These are phyloP conservation scores for Nannochloropsis gaditana DNA, from an alignment of 108 stramenopile species.

Conservation along the genomic window DNA sequence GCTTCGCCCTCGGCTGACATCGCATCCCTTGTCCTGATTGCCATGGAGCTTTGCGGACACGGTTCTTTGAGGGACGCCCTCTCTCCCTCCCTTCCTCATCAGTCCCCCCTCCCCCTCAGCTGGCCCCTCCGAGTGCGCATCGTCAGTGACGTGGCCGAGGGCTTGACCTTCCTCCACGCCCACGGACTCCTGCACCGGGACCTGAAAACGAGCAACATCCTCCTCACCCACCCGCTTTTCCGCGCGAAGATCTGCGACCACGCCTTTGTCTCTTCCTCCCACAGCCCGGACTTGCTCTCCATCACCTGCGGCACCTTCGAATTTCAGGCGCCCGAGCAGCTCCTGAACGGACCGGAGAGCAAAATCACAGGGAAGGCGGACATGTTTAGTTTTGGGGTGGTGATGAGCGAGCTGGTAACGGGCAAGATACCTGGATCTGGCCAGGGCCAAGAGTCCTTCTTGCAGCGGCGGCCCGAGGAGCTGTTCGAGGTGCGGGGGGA, in stretches of 20 bases:
- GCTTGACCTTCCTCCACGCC: constrained; percentile 49
- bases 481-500: background rate
- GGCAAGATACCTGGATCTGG: background rate
- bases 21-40: constrained; percentile 38
- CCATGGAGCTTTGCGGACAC: constrained; percentile 51
- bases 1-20: background rate
- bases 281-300: background rate
- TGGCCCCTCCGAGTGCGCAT: constrained; percentile 50
- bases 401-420: background rate
- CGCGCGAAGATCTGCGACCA: constrained; percentile 4
- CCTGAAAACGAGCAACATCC: constrained; percentile 52
- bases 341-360: background rate
- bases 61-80: constrained; percentile 52
- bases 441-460: background rate
- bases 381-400: background rate
- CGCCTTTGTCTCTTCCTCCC: background rate
- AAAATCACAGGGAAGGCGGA: background rate
- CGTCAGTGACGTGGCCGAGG: constrained; percentile 46
- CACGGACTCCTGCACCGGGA: constrained; percentile 54
- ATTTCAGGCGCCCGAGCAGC: background rate
- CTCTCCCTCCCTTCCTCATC: constrained; percentile 27
- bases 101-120: background rate
- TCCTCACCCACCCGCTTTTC: constrained; percentile 31
- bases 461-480: background rate
- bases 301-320: background rate